These are phyloP conservation scores for Crassisporium funariophilum DNA, from an alignment of 768 basidiomycete species.

Conservation along the genomic window DNA sequence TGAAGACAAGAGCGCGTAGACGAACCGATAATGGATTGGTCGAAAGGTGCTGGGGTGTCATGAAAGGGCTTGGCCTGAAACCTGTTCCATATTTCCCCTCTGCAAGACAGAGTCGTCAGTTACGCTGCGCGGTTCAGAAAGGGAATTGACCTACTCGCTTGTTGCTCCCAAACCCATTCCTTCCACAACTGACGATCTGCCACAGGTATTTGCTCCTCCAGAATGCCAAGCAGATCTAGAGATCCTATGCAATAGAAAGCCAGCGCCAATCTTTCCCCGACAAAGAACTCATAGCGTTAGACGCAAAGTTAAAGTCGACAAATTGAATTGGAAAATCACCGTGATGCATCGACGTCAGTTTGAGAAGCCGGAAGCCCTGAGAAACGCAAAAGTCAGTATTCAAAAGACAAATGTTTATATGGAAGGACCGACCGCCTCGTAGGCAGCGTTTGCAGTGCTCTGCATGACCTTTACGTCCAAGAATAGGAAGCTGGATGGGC, in stretches of 20 bases:
- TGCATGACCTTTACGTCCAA: slow-evolving; percentile 57
- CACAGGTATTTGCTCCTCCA: slow-evolving; percentile 47
- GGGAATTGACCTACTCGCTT: slow-evolving; percentile 46
- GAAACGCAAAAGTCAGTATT: slow-evolving; percentile 8
- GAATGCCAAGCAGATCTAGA: slow-evolving; percentile 70
- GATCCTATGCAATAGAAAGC: slow-evolving; percentile 88
- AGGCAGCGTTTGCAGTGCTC: slow-evolving; percentile 71
- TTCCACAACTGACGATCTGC: slow-evolving; percentile 65
- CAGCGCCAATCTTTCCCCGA: slow-evolving; percentile 65
- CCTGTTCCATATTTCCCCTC: slow-evolving; percentile 64
- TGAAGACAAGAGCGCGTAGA: not conserved
- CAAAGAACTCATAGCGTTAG: slow-evolving; percentile 9
- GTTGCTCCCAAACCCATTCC: slow-evolving; percentile 90
- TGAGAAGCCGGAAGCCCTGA: slow-evolving; percentile 67
- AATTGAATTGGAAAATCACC: slow-evolving; percentile 42
- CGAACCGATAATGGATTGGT: slow-evolving; percentile 12
- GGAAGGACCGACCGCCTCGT: slow-evolving; percentile 37
- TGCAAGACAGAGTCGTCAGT: slow-evolving; percentile 23
- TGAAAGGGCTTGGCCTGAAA: slow-evolving; percentile 76
- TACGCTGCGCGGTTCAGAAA: not conserved
- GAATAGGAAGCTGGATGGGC: slow-evolving; percentile 27
- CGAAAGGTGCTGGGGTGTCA: slow-evolving; percentile 39
- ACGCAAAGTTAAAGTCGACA: slow-evolving; percentile 15
- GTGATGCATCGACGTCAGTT: slow-evolving; percentile 69
- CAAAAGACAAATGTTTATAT: not conserved